These are phyloP conservation scores for Cryphonectria naterciae DNA, from an alignment of 2,329 filamentous ascomycete species.

Conservation along the genomic window DNA sequence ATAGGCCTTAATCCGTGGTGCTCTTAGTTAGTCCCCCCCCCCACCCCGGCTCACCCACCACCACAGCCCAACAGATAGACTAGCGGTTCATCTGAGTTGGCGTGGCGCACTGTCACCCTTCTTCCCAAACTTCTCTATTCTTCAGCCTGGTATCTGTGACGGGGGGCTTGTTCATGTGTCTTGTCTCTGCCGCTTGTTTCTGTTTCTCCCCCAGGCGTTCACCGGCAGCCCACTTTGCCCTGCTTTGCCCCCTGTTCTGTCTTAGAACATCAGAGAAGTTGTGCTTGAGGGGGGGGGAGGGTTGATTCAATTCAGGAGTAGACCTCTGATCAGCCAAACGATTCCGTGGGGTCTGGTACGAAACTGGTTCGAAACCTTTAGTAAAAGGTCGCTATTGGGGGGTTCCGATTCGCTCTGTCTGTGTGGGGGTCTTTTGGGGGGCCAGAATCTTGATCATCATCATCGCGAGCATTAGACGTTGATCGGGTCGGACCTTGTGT, in stretches of 20 bases:
- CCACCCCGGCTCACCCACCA: neutral
- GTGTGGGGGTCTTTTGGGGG: neutral
- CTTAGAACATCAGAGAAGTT: neutral
- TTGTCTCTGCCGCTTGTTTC: neutral
- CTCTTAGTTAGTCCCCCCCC: neutral
- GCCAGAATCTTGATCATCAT: neutral
- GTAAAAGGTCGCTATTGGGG: neutral
- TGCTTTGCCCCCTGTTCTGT: neutral
- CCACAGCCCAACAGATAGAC: neutral
- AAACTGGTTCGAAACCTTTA: neutral
- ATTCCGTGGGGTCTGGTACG: neutral
- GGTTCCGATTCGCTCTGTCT: too few species aligned
- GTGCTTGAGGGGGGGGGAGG: neutral
- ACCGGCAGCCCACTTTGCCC: slow-evolving; percentile 15
- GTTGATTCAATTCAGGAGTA: neutral
- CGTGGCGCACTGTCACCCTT: neutral
- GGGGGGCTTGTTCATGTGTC: neutral
- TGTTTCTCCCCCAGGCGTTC: slow-evolving; percentile 26
- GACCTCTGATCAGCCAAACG: neutral
- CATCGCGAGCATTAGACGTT: neutral
- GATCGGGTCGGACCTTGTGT: neutral
- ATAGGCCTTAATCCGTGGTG: neutral
- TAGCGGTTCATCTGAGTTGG: neutral
- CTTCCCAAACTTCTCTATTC: neutral
- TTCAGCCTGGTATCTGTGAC: neutral